Percentiles rank a stretch among this genome's conserved stretches.
Conservation (phyloP, 371 early-diverging fungal genomes). For the Mucor indicus region DNA sequence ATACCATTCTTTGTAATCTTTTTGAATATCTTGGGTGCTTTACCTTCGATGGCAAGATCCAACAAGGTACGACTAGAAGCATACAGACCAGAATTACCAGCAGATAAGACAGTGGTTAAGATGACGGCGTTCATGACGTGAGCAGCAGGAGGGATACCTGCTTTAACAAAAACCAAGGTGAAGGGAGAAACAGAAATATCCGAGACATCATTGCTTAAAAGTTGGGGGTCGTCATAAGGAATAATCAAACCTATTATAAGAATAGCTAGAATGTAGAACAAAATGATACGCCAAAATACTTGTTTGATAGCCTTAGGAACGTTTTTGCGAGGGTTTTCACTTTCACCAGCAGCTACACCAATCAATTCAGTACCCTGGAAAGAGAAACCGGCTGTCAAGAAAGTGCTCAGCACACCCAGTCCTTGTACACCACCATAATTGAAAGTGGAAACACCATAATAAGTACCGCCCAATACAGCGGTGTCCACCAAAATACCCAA, state of each 20-base stretch:
- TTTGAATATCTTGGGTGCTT: conserved; percentile 49
- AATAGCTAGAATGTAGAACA: conserved; percentile 65
- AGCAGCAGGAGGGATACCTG: conserved; percentile 42
- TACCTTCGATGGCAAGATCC: conserved; percentile 59
- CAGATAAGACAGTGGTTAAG: conserved; percentile 57
- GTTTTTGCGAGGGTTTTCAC: conserved; percentile 67
- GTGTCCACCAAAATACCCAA: conserved; percentile 59
- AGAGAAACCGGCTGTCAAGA: conserved; percentile 83
- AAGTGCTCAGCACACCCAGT: conserved; percentile 40
- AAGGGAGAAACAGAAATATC: conserved; percentile 67
- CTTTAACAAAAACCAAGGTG: conserved; percentile 61
- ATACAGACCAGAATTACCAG: conserved; percentile 70
- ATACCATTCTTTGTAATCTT: conserved; percentile 49
- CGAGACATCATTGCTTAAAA: conserved; percentile 43
- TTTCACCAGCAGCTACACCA: conserved; percentile 76
- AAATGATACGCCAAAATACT: conserved; percentile 53
- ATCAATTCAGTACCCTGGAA: conserved; percentile 85
- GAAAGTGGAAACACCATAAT: conserved; percentile 29
- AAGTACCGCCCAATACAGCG: conserved; percentile 46
- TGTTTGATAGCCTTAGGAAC: conserved; percentile 55
- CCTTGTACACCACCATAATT: conserved; percentile 32
- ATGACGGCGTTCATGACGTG: conserved; percentile 47
- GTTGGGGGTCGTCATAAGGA: conserved; percentile 55
- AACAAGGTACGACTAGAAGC: conserved; percentile 67
- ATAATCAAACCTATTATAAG: conserved; percentile 69